Base-by-base conservation (phyloP, 257 asterid genomes). In the Primulina huaijiensis region DNA sequence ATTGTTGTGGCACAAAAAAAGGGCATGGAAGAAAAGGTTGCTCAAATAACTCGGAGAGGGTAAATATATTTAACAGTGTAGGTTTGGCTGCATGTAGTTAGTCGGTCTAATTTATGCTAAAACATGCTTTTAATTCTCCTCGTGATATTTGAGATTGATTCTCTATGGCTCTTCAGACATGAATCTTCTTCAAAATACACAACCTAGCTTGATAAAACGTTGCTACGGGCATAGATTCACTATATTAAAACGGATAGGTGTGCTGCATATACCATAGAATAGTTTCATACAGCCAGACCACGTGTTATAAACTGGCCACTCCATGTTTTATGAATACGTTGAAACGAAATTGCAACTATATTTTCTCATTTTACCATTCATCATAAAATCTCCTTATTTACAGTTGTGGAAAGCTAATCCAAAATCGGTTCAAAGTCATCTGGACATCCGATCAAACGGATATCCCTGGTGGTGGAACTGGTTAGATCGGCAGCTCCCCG, bases 391-490 rank as follows among this genome's bases (percentile, higher is more conserved):
- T 50, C 56, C 40, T 74, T 72, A 52, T 59, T n/a, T 64, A 6
- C 85, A 94, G 98, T 74, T 83, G 63, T 84, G 98, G 96, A 94
- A 89, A 72, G 75, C 78, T 17, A 78, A 78, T 77, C 80, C 88
- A 10, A 84, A 64, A 71, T 69, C 89, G 10, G 71, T 77, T 75
- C 83, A 85, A 76, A 71, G 72, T 20, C 62, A 79, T 6, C 58
- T 69, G n/a, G 90, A 81, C 75, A 7, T 82, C 57, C 87, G 83
- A 68, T 71, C 89, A 9, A 83, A 81, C 16, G 89, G 97, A 19
- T 83, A 78, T 61, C 96, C 99, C 0, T 87, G 96, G 95, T 94
- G 97, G 98, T 89, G 98, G 99, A 94, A 88, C 83, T 92, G 98
- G 99, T 69, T 94, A 69, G 98, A 91, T 66, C 90, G 85, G 17